Base-by-base conservation (phyloP, 2,329 filamentous ascomycete species). In the Fusarium sp. region DNA sequence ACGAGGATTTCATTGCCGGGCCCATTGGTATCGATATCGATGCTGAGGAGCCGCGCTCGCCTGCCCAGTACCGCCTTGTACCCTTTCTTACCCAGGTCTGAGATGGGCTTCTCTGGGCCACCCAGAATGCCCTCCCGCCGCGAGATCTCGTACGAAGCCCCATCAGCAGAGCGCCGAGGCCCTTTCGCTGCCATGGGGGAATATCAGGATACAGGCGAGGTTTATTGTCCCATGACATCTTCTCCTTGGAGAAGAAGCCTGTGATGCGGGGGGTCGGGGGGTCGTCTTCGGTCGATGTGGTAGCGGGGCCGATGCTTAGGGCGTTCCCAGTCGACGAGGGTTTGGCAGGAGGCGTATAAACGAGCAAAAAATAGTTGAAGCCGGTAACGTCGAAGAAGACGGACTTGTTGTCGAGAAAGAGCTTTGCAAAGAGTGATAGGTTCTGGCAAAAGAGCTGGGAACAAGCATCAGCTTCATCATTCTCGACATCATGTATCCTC, bases 161-260 rank as follows among this genome's bases (percentile, higher is more conserved):
- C 91, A 99, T 98, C 35, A 99, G 88, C 60, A 98, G 85, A 61
- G 94, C 92, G 0, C 97, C 97, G 0, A 98, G 88, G 1, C 96
- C 95, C 75, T 95, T 95, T 73, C 93, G 92, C 83, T 98, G 96
- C 91, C 96, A 98, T 0, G 97, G 97, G 1, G 97, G 80, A 98
- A 98, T 18, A 98, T 90, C 8, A 98, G 88, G 77, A 99, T 99
- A 81, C 97, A 99, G 1, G 97, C 97, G 6, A 99, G 88, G 76
- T 98, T 99, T 98, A 79, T 96, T 95, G 80, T 99, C 97, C 96
- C 97, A 99, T 5, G 95, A 98, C 87, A 98, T 93, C 82, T 98
- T 98, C 83, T 99, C 97, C 82, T 99, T 98, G 73, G 94, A 97
- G 86, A 98, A 99, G 88, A 98, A 98, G n/a, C 97, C 97, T 1